Evolutionary conservation across 2,329 filamentous ascomycete species (phyloP), one percentile per base, ranked within the genome.

Genomic region (Chrysoporthe puriensis): DNA sequence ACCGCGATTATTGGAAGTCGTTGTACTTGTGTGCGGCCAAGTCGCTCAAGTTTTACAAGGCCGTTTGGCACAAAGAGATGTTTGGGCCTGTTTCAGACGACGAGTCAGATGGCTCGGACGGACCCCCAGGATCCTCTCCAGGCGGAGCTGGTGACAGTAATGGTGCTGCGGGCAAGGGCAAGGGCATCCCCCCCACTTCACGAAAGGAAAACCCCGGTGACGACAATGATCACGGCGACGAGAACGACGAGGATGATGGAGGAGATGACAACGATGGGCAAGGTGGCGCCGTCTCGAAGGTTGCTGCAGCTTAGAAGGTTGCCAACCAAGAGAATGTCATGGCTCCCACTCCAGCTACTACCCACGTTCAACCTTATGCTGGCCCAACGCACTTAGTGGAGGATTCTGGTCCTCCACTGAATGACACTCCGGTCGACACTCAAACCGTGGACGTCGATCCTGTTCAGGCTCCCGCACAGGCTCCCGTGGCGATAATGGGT

Each of bases 211-310:
- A 54, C 50, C 32, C 32, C 21, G 50, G 13, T 32, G 50, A 32
- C 50, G 21, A 9, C 13, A 34, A 34, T 14, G 16, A 54, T 13
- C 50, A 54, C 6, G 21, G 32, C 50, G 50, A 54, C 26, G 50
- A 54, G 5, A 21, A 54, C 11, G 13, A 11, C 21, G 32, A 54
- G 50, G 50, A 54, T 26, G 50, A 54, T 9, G 50, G 50, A 52
- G 48, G 48, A 34, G 54, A 57, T 40, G 54, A 57, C 32, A 57
- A 57, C 3, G 54, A 40, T 40, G 54, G 54, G 9, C 54, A 57
- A n/a, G 54, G 34, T 57, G 54, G 54, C 54, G 54, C 32, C 16
- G 16, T 36, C 18, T 6, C 32, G 16, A 8, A 40, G 32, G 54
- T 36, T 57, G 54, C 16, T 40, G 54, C 14, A 36, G 18, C 54